Evolutionary conservation across 2,329 filamentous ascomycete species (phyloP).

Genomic region (Cephalotrichum gorgonifer): DNA sequence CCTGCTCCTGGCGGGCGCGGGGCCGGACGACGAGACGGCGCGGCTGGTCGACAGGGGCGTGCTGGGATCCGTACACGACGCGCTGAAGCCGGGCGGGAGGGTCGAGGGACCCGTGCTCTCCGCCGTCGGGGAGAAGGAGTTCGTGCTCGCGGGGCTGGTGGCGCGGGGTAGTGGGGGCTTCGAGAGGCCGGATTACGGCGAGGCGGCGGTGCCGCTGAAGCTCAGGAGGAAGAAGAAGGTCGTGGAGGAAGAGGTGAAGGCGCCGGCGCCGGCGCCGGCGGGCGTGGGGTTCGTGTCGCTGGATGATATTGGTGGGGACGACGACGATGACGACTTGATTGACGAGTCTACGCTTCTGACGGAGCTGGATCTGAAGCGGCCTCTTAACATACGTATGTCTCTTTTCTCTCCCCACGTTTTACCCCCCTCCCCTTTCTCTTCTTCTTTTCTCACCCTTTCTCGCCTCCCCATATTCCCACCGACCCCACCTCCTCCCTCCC

Average conservation of each 20-base stretch:
- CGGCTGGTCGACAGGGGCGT: slow-evolving; percentile 58
- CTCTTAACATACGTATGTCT: slow-evolving; percentile 69
- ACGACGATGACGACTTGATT: slow-evolving; percentile 79
- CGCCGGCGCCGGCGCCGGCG: slow-evolving; percentile 40
- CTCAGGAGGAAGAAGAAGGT: slow-evolving; percentile 24
- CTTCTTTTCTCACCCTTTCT: neutral
- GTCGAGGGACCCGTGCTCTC: slow-evolving; percentile 47
- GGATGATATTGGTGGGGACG: slow-evolving; percentile 47
- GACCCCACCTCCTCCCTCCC: neutral
- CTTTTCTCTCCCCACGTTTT: neutral
- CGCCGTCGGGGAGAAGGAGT: slow-evolving; percentile 48
- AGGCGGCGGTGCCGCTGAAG: slow-evolving; percentile 43
- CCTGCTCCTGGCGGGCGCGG: slow-evolving; percentile 70
- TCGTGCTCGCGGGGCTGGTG: slow-evolving; percentile 72
- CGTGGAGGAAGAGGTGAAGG: neutral
- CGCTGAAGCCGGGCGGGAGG: slow-evolving; percentile 59
- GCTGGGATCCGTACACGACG: slow-evolving; percentile 56
- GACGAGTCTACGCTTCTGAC: slow-evolving; percentile 83
- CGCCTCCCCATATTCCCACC: neutral
- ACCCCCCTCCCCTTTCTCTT: neutral
- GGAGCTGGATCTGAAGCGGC: slow-evolving; percentile 70
- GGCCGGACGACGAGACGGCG: slow-evolving; percentile 49
- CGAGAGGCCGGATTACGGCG: slow-evolving; percentile 56
- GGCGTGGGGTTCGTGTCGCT: slow-evolving; percentile 61
- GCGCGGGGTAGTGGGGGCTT: slow-evolving; percentile 50